Conservation (phyloP, 805 yeast genomes). For the Myxozyma melibiosi region DNA sequence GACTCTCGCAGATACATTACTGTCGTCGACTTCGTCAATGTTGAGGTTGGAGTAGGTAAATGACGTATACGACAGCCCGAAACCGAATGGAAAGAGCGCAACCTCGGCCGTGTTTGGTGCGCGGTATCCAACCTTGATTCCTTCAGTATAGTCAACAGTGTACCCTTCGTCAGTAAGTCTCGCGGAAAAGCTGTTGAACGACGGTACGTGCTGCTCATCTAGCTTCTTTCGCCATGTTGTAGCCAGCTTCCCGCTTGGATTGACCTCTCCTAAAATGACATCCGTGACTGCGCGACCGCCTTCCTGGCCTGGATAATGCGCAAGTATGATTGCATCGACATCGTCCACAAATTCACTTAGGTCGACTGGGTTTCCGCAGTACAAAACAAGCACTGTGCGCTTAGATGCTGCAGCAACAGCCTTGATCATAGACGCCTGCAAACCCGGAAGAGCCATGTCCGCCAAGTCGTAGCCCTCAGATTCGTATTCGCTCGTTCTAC, state of each 20-base stretch:
- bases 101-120: slow-evolving; percentile 44
- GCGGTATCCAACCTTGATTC: slow-evolving; percentile 35
- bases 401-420: slow-evolving; percentile 52
- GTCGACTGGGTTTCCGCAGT: slow-evolving; percentile 63
- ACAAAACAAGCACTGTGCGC: slow-evolving; percentile 56
- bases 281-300: slow-evolving; percentile 61
- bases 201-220: slow-evolving; percentile 60
- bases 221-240: slow-evolving; percentile 55
- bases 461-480: slow-evolving; percentile 60
- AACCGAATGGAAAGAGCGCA: slow-evolving; percentile 62
- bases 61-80: slow-evolving; percentile 60
- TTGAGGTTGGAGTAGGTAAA: slow-evolving; percentile 49
- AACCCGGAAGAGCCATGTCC: slow-evolving; percentile 54
- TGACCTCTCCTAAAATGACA: slow-evolving; percentile 58
- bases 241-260: slow-evolving; percentile 62
- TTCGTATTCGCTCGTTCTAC: slow-evolving; percentile 59
- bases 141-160: not conserved
- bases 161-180: not conserved
- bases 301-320: slow-evolving; percentile 61
- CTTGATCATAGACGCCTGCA: slow-evolving; percentile 49
- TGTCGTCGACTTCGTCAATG: not conserved
- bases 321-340: slow-evolving; percentile 52
- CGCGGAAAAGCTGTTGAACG: slow-evolving; percentile 38
- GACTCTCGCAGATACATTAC: not conserved
- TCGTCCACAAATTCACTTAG: slow-evolving; percentile 52